Evolutionary conservation across 805 yeast species (phyloP).

Genomic region (Wickerhamiella musiphila): DNA sequence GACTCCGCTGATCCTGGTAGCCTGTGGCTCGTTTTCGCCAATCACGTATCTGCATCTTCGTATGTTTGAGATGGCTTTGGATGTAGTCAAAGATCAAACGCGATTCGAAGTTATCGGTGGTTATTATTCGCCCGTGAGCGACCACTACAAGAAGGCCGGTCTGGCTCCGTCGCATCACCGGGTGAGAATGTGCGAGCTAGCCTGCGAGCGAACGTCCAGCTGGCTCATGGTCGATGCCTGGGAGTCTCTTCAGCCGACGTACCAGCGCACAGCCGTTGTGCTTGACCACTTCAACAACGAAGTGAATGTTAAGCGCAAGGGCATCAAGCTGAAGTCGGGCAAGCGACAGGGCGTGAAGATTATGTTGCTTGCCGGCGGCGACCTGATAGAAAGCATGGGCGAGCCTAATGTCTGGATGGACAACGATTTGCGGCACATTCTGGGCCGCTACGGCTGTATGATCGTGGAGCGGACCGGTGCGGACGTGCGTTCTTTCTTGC

Average conservation of each 20-base stretch:
- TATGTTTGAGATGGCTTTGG: constrained; percentile 98
- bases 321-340: constrained; percentile 36
- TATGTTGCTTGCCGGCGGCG: constrained; percentile 96
- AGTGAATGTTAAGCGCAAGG: constrained; percentile 77
- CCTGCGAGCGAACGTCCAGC: constrained; percentile 88
- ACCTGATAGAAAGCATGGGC: constrained; percentile 96
- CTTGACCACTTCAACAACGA: constrained; percentile 94
- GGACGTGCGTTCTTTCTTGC: constrained; percentile 80
- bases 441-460: constrained; percentile 90
- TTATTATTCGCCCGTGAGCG: constrained; percentile 79
- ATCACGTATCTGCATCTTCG: constrained; percentile 85
- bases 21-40: constrained; percentile 95
- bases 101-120: constrained; percentile 94
- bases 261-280: constrained; percentile 88
- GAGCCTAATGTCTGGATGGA: constrained; percentile 99
- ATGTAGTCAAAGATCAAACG: constrained; percentile 78
- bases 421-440: constrained; percentile 79
- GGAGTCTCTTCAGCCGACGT: constrained; percentile 84
- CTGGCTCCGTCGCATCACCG: constrained; percentile 77
- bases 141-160: constrained; percentile 85
- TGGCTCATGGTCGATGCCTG: constrained; percentile 99
- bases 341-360: constrained; percentile 66
- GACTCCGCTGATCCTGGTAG: constrained; percentile 82
- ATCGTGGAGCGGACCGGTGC: constrained; percentile 94
- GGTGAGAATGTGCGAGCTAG: constrained; percentile 95